Evolutionary conservation across 805 yeast species (phyloP), one percentile per base, ranked within the genome.

Genomic region (Myxozyma mucilagina): DNA sequence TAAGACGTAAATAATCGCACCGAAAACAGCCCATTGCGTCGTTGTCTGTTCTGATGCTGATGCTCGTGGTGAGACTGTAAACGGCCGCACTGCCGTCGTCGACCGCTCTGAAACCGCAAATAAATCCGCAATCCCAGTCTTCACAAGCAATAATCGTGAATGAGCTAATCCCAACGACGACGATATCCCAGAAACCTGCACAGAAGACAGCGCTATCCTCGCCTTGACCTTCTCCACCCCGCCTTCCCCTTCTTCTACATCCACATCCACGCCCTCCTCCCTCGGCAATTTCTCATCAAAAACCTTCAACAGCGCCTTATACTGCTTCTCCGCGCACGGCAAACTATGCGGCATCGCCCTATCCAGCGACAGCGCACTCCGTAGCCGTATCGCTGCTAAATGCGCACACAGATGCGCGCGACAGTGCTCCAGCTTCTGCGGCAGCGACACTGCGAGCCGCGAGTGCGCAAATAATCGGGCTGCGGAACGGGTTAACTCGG

Each of bases 391-490:
- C 47, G 58, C 56, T 14, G 66, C 61, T 5, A 62, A 29, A 45
- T 62, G 66, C 4, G 63, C 63, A 38, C 63, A 59, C 29, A 62
- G 31, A 42, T 62, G 53, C 13, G 49, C 59, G 35, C 66, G 60
- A 34, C 59, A 64, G 44, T 56, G 60, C 35, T 62, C 66, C 29
- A 56, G 50, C 11, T 55, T 51, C 2, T 41, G 38, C 4, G 63
- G 59, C 4, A 62, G 60, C n/a, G 13, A 47, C 31, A 59, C 45
- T 6, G 31, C 5, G 31, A 41, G 34, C 16, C 48, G 63, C 24
- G 66, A 62, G 42, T 58, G 62, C 32, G 56, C 56, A 18, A 49
- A 51, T 1, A 61, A 50, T 3, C 50, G 49, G 7, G 50, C 49
- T 7, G 65, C 59, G 14, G 45, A 39, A 36, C 65, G 58, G 14